phyloP scores from a whole-genome alignment of 169 alveolate species.

The Babesia ovata region DNA sequence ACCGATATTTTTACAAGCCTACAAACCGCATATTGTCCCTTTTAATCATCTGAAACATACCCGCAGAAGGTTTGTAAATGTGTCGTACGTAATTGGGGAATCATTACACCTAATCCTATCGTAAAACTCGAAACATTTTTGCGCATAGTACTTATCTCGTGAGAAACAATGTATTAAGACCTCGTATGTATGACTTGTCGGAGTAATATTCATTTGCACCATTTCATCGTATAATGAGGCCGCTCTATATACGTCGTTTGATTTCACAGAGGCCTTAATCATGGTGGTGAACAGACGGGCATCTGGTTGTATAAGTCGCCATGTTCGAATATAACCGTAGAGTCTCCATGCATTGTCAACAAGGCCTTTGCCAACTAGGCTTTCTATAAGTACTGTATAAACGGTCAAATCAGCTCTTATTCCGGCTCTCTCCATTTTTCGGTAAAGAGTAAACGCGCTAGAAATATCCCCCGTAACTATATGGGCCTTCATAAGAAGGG shows the following conservation, averaged over 20 bases:
- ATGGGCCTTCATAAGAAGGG: slow-evolving; percentile 78
- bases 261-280: slow-evolving; percentile 78
- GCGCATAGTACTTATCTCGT: slow-evolving; percentile 65
- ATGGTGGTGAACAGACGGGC: slow-evolving; percentile 82
- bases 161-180: slow-evolving; percentile 75
- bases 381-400: slow-evolving; percentile 80
- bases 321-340: slow-evolving; percentile 77
- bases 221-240: slow-evolving; percentile 78
- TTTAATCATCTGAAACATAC: slow-evolving; percentile 1
- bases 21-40: neutral
- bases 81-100: slow-evolving; percentile 58
- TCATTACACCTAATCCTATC: slow-evolving; percentile 78
- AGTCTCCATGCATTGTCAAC: slow-evolving; percentile 78
- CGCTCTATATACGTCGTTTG: slow-evolving; percentile 81
- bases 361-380: slow-evolving; percentile 67
- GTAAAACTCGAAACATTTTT: slow-evolving; percentile 77
- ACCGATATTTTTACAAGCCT: slow-evolving; percentile 75
- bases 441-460: slow-evolving; percentile 75
- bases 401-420: slow-evolving; percentile 73
- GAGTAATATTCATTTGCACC: slow-evolving; percentile 64
- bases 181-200: slow-evolving; percentile 81
- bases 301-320: slow-evolving; percentile 83
- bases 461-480: slow-evolving; percentile 67
- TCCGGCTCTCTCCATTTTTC: slow-evolving; percentile 82
- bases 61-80: slow-evolving; percentile 30